Evolutionary conservation across 768 basidiomycete genomes (phyloP), one percentile per base, ranked within the genome.

Genomic region (Tulasnella sp.): DNA sequence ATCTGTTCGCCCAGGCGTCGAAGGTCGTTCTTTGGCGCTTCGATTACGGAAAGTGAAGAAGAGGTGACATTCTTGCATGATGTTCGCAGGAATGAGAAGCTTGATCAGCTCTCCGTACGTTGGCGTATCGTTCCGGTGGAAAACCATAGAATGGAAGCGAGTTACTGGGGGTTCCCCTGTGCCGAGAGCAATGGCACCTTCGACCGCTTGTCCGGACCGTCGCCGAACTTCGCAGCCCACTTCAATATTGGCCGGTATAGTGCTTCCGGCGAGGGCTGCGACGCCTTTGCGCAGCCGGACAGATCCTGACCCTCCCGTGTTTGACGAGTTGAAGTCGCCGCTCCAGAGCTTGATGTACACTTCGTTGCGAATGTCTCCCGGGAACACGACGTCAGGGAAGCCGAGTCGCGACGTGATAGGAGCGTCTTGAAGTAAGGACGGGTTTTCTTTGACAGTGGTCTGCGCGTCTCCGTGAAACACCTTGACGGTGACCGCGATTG

Each of bases 321-420:
- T 85, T 3, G 86, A 83, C 0, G 86, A 81, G 2, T 84, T 81
- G 78, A 98, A 98, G 75, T 94, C 91, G 42, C 93, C 96, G 71
- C 89, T 90, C 95, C 95, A 98, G 0, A 98, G 85, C 79, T 97
- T 97, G 82, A 98, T 86, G 80, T 98, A 98, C 14, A 98, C 84
- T 75, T 98, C 96, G 77, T 98, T 98, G 17, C 96, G 88, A n/a
- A 87, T 81, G 74, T 92, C 90, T 7, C 91, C 92, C 3, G 95
- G 95, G 78, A 95, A 95, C 9, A 96, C 95, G 7, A 97, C 95
- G 76, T 98, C 96, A 0, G 96, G 92, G 78, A 98, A 98, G 36
- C 94, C 94, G 39, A 98, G 87, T 3, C 94, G 90, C 14, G 90
- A 81, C 1, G 94, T 95, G 62, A 89, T 85, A 0, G 95, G 91